Evolutionary conservation across 2,329 filamentous ascomycete species (phyloP), one percentile per base, ranked within the genome.

Genomic region (Penicillium sp.): DNA sequence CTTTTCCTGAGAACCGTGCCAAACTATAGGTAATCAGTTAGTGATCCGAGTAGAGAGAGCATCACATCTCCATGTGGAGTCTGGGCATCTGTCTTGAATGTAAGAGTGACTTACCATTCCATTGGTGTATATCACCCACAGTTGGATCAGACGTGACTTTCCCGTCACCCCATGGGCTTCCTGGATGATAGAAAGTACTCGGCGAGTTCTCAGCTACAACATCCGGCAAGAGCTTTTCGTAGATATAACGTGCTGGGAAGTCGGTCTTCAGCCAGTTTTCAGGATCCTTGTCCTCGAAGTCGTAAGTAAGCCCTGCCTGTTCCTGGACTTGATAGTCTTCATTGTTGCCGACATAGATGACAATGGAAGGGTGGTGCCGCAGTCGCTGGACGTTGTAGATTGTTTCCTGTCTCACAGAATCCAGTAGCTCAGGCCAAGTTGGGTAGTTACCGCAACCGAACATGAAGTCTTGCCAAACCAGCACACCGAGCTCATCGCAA

Each of bases 291-390:
- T 96, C 86, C 12, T 83, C 78, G 53, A 82, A 87, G 55, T 95
- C 77, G 69, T 95, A 95, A 1, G 82, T 88, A 52, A 95, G 77
- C 0, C 79, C 77, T 56, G 80, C 81, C 19, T 77, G 78, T 67
- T 95, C 89, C 50, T 86, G 85, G 44, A 90, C 86, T 67, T 92
- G 87, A 68, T 96, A 96, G 66, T 96, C 91, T 68, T 97, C 91
- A 63, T 96, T 97, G 72, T 96, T 96, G 12, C 91, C 92, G 3
- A 88, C 90, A 74, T 85, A 95, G 49, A 96, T 86, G 36, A 91
- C 85, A 55, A 96, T 86, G 12, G 82, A 90, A 0, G 91, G 88
- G 65, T 96, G 92, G 66, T 96, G 89, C 35, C 89, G 81, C 34
- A 96, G 75, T 40, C 86, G 75, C 64, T 77, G 77, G 37, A 88